Base-by-base conservation (phyloP, 2,329 filamentous ascomycete species). In the Ilyonectria robusta region DNA sequence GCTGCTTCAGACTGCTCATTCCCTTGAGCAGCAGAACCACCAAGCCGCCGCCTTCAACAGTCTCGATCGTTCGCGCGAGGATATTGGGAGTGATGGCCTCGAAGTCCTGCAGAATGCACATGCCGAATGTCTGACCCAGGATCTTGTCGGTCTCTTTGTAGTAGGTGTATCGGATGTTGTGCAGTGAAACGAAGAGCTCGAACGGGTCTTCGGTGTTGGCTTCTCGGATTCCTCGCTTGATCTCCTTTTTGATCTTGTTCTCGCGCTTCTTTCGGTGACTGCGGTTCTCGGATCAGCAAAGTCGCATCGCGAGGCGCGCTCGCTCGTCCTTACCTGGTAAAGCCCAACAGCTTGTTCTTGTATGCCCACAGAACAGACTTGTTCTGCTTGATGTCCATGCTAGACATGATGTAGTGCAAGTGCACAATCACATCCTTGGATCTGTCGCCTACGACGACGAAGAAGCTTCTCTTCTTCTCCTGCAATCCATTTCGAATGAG, bases 71-170 rank as follows among this genome's bases (percentile, higher is more conserved):
- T 69, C 95, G 90, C 23, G 96, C 96, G 35, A 99, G 88, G 71
- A 98, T 87, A 78, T 99, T 99, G n/a, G 96, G 96, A 10, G 96
- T 99, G 73, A 99, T 89, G 46, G 95, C 96, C 82, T 99, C 96
- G 76, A 99, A 99, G 79, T 99, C 96, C 81, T 99, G 96, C 74
- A 99, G 84, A 71, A 99, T 97, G 80, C 94, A 98, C 94, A 98
- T 98, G 79, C 95, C 95, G 79, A 96, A 99, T 48, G 96, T 99
- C 81, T 98, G 97, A 80, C 96, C 96, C 63, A 98, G 83, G 78
- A 99, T 98, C 86, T 98, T 98, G 78, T 99, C 96, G 31, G 96
- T 98, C 84, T 99, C 96, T 84, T 99, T 99, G 86, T 99, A 99
- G 87, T 97, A 99, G 65, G 96, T 94, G 88, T 99, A 99, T 81